phyloP scores from a whole-genome alignment of 1,139 yeast species.

The Taphrina deformans region DNA sequence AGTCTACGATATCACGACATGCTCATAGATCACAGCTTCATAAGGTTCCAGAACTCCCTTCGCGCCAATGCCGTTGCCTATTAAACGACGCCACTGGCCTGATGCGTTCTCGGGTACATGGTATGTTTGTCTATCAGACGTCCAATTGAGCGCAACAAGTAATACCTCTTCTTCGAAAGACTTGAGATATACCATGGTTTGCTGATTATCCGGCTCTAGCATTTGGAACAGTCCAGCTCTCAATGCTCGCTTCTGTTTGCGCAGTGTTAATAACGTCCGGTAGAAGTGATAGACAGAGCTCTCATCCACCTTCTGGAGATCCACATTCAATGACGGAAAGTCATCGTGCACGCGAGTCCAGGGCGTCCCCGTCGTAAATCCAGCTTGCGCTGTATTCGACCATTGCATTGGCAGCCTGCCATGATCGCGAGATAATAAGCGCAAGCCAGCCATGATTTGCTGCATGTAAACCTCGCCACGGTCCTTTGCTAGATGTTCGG shows the following conservation, averaged over 20 bases:
- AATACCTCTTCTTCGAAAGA: background rate
- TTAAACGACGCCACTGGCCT: background rate
- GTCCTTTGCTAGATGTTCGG: slow-evolving; percentile 24
- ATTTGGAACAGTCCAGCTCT: slow-evolving; percentile 53
- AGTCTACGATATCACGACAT: background rate
- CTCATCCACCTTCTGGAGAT: slow-evolving; percentile 52
- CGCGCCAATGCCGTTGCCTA: background rate
- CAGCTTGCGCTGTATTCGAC: slow-evolving; percentile 52
- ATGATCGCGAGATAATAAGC: slow-evolving; percentile 43
- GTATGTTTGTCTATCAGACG: background rate
- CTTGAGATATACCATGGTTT: slow-evolving; percentile 18
- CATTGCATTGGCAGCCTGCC: slow-evolving; percentile 64
- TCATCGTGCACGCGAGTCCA: slow-evolving; percentile 60
- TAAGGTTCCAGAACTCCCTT: background rate
- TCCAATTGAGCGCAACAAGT: slow-evolving; percentile 26
- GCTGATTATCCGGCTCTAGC: slow-evolving; percentile 7
- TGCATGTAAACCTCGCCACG: slow-evolving; percentile 28
- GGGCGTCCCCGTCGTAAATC: slow-evolving; percentile 55
- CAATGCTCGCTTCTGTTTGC: slow-evolving; percentile 52
- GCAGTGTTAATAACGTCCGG: slow-evolving; percentile 49
- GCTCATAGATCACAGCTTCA: slow-evolving; percentile 1
- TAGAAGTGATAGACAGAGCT: slow-evolving; percentile 54
- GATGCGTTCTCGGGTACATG: background rate
- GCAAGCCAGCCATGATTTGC: slow-evolving; percentile 23
- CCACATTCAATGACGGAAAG: slow-evolving; percentile 55